These are phyloP conservation scores for Penicillium lividum DNA, from an alignment of 495 filamentous ascomycete species.

Conservation along the genomic window DNA sequence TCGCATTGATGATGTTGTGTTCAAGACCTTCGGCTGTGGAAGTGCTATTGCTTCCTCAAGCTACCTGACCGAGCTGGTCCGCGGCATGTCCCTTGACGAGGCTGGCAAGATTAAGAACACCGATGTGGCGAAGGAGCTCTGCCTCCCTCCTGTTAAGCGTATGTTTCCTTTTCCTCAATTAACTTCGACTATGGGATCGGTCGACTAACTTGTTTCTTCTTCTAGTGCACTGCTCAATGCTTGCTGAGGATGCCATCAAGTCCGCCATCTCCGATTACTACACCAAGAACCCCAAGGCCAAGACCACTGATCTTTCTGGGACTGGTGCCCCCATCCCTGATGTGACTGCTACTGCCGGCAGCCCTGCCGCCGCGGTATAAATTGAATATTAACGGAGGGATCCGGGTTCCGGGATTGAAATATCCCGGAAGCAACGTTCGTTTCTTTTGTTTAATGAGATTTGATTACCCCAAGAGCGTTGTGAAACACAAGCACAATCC, in stretches of 20 bases:
- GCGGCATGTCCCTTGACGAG: constrained; percentile 95
- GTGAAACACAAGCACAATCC: constrained; percentile 19
- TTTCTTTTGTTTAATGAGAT: constrained; percentile 12
- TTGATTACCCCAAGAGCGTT: constrained; percentile 13
- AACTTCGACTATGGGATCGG: background rate
- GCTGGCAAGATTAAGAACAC: constrained; percentile 91
- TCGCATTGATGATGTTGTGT: constrained; percentile 91
- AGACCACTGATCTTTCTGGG: constrained; percentile 70
- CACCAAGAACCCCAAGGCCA: constrained; percentile 83
- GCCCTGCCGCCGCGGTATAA: constrained; percentile 34
- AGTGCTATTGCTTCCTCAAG: constrained; percentile 89
- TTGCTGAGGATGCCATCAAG: constrained; percentile 99
- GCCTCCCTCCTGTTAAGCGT: constrained; percentile 95
- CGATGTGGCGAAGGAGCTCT: constrained; percentile 95
- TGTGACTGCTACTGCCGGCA: constrained; percentile 39
- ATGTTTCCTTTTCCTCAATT: constrained; percentile 42
- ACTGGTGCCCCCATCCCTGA: constrained; percentile 60
- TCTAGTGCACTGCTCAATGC: constrained; percentile 97
- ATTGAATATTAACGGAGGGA: constrained; percentile 9
- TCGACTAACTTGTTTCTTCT: constrained; percentile 14
- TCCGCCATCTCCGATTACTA: constrained; percentile 98
- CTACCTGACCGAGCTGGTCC: constrained; percentile 89
- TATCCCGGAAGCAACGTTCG: constrained; percentile 9
- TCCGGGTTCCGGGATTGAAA: constrained; percentile 4
- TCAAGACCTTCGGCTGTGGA: constrained; percentile 99